A percentile compares a stretch with the other conserved stretches of the same genome.
Evolutionary conservation across 495 filamentous ascomycete genomes (phyloP).

Genomic region (Aspergillus bridgeri): DNA sequence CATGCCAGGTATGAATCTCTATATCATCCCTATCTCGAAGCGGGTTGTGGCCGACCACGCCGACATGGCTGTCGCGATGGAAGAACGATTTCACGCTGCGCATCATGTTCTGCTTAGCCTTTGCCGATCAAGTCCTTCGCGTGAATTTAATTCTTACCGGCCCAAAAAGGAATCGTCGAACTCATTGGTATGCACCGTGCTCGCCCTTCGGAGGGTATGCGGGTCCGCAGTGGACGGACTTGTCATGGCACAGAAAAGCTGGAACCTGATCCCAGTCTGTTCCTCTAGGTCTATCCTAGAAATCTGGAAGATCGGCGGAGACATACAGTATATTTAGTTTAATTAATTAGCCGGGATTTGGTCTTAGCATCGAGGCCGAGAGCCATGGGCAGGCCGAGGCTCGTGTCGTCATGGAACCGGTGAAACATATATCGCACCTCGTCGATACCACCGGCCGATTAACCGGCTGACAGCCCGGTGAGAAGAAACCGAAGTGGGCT

Average conservation of each 20-base stretch:
- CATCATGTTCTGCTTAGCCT: neutral
- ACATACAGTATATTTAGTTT: neutral
- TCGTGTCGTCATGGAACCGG: conserved; percentile 6
- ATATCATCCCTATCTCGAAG: conserved; percentile 16
- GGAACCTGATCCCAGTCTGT: neutral
- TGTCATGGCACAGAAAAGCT: neutral
- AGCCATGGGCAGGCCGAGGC: neutral
- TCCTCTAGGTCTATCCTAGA: no score
- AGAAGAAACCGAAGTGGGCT: neutral
- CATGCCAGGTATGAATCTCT: conserved; percentile 16
- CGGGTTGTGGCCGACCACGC: conserved; percentile 20
- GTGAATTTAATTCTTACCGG: conserved; percentile 8
- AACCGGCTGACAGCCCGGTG: no score
- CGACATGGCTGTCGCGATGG: conserved; percentile 22
- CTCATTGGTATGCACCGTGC: conserved; percentile 21
- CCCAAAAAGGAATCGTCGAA: conserved; percentile 24
- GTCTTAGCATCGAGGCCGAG: conserved; percentile 3
- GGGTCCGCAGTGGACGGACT: neutral
- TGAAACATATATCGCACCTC: no score
- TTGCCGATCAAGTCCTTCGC: neutral
- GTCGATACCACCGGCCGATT: no score
- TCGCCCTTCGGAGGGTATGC: conserved; percentile 10
- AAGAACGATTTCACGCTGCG: conserved; percentile 22
- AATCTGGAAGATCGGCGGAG: neutral
- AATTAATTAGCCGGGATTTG: neutral